Evolutionary conservation across 2,329 filamentous ascomycete species (phyloP).

Genomic region (Ceratocystiopsis sp.): DNA sequence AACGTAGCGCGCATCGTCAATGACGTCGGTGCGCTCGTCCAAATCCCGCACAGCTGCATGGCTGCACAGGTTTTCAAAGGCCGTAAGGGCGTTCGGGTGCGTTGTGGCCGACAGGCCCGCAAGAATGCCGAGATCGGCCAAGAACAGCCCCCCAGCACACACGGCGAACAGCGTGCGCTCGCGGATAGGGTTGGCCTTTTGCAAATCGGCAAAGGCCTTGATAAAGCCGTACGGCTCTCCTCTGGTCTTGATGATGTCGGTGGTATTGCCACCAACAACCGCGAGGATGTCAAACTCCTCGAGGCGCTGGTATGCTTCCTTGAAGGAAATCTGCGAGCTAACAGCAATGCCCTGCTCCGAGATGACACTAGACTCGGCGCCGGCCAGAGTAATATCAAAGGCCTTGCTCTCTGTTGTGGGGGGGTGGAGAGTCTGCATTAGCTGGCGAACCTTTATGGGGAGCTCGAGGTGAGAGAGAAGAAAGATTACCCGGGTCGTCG

Average conservation of each 20-base stretch:
- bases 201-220: conserved; percentile 59
- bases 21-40: conserved; percentile 63
- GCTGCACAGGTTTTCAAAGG: conserved; percentile 66
- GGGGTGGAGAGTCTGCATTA: background rate
- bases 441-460: too few species aligned
- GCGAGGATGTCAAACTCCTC: conserved; percentile 67
- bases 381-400: conserved; percentile 40
- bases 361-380: conserved; percentile 34
- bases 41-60: conserved; percentile 52
- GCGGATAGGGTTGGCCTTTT: conserved; percentile 60
- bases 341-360: conserved; percentile 50
- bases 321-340: conserved; percentile 59
- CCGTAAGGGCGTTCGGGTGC: conserved; percentile 64
- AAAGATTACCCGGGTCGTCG: conserved; percentile 29
- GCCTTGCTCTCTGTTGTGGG: conserved; percentile 22
- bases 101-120: conserved; percentile 67
- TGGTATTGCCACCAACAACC: conserved; percentile 54
- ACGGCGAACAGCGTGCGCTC: conserved; percentile 70
- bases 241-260: conserved; percentile 48
- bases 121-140: conserved; percentile 61
- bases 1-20: conserved; percentile 67
- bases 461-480: background rate
- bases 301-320: conserved; percentile 58
- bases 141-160: conserved; percentile 63
- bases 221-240: conserved; percentile 55